A percentile compares a stretch with the other conserved stretches of the same genome.
Evolutionary conservation across 139 green algal species (phyloP).

Genomic region (Chlorella sp.): DNA sequence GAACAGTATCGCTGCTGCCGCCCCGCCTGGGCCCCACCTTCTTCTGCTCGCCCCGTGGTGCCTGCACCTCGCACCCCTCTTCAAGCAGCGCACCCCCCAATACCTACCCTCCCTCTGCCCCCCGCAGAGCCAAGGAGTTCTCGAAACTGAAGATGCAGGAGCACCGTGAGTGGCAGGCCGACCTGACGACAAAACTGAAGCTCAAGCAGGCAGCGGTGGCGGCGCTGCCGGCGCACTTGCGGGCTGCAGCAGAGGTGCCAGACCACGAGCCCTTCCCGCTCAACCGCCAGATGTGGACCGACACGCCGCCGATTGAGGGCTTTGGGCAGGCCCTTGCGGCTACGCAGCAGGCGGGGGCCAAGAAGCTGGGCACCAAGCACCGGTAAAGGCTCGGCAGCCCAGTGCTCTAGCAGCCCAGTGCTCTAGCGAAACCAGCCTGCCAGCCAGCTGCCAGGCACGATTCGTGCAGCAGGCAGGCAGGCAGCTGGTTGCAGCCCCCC

Average conservation of each 20-base stretch:
- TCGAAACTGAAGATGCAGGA: slow-evolving; percentile 52
- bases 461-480: no score
- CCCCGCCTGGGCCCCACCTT: no score
- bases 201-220: slow-evolving; percentile 57
- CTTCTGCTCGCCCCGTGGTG: no score
- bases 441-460: no score
- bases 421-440: background rate
- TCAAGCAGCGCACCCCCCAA: background rate
- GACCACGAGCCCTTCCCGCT: slow-evolving; percentile 47
- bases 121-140: slow-evolving; percentile 52
- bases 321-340: background rate
- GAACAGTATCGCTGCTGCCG: no score
- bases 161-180: slow-evolving; percentile 57
- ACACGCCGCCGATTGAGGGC: slow-evolving; percentile 54
- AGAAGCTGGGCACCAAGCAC: slow-evolving; percentile 41
- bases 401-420: background rate
- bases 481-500: no score
- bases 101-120: background rate
- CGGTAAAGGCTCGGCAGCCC: background rate
- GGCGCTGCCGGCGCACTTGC: slow-evolving; percentile 51
- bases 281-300: slow-evolving; percentile 51
- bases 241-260: slow-evolving; percentile 35
- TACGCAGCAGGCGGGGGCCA: slow-evolving; percentile 8
- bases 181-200: slow-evolving; percentile 55
- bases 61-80: no score